Percentiles rank a stretch among this genome's conserved stretches.
Evolutionary conservation across 75 land plant species (phyloP).

Genomic region (Selaginella moellendorffii): DNA sequence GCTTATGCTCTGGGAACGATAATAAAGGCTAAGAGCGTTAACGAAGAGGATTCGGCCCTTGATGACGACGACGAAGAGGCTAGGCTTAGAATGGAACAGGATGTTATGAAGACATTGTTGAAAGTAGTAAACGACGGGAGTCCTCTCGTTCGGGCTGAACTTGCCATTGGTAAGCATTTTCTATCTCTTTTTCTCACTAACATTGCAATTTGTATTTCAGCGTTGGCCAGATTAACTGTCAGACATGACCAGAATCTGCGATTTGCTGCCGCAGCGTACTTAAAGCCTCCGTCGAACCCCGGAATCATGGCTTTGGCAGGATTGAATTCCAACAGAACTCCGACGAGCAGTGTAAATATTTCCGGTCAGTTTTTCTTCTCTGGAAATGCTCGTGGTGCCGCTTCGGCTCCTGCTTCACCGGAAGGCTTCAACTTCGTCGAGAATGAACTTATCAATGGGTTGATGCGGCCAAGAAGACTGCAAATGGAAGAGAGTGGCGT

Average conservation of each 20-base stretch:
- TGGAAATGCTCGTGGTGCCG: constrained; percentile 23
- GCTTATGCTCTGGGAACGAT: constrained; percentile 68
- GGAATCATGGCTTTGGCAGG: constrained; percentile 21
- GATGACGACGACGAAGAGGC: constrained; percentile 73
- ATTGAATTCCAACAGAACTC: constrained; percentile 9
- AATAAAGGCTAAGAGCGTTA: constrained; percentile 25
- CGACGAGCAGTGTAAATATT: constrained; percentile 27
- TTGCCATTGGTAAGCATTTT: constrained; percentile 80
- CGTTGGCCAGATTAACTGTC: constrained; percentile 64
- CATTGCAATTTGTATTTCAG: no score
- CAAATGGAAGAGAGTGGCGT: constrained; percentile 42
- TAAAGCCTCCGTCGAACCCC: constrained; percentile 55
- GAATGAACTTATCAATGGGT: constrained; percentile 53
- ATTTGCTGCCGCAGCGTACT: constrained; percentile 61
- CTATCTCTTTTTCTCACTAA: constrained; percentile 36
- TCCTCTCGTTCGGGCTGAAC: constrained; percentile 83
- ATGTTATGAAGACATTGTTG: constrained; percentile 40
- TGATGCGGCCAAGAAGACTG: constrained; percentile 27
- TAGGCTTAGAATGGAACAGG: constrained; percentile 42
- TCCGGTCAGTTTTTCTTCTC: constrained; percentile 26
- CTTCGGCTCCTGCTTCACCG: constrained; percentile 46
- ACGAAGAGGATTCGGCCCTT: constrained; percentile 53
- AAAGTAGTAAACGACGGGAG: constrained; percentile 65
- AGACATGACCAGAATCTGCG: constrained; percentile 75
- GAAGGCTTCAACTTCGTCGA: constrained; percentile 34